Conservation (phyloP, 345 rosid species). For the Ailanthus altissimus region DNA sequence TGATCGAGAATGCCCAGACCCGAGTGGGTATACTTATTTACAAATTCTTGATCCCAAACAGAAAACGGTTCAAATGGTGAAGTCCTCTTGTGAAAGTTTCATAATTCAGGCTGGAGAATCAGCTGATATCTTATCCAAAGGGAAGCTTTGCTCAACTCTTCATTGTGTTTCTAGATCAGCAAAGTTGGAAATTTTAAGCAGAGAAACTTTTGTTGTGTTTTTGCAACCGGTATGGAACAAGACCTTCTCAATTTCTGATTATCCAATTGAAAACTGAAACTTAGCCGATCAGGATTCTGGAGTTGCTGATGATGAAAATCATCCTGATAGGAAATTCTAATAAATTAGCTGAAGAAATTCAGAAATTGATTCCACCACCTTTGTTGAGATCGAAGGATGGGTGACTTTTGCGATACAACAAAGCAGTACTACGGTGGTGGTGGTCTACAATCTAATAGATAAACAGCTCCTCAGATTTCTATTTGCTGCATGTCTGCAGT, state of each 20-base stretch:
- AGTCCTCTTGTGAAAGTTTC: slow-evolving; percentile 73
- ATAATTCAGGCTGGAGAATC: slow-evolving; percentile 88
- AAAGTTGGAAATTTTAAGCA: slow-evolving; percentile 54
- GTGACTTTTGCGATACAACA: slow-evolving; percentile 91
- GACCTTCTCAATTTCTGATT: slow-evolving; percentile 52
- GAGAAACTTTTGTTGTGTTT: slow-evolving; percentile 82
- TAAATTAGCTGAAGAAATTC: slow-evolving; percentile 35
- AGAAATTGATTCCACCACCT: slow-evolving; percentile 64
- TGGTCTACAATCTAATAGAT: slow-evolving; percentile 76
- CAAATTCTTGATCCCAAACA: slow-evolving; percentile 60
- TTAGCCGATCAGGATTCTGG: slow-evolving; percentile 23
- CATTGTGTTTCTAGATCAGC: slow-evolving; percentile 72
- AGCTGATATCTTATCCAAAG: slow-evolving; percentile 73
- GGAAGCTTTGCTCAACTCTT: slow-evolving; percentile 76
- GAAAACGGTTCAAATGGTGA: slow-evolving; percentile 56
- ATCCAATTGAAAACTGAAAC: slow-evolving; percentile 30
- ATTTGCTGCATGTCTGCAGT: not conserved
- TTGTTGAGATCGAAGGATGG: slow-evolving; percentile 73
- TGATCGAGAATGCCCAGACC: slow-evolving; percentile 44
- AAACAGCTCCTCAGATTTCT: slow-evolving; percentile 17
- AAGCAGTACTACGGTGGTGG: slow-evolving; percentile 82
- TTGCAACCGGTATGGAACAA: slow-evolving; percentile 86
- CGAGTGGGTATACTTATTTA: slow-evolving; percentile 51
- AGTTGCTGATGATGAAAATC: slow-evolving; percentile 21
- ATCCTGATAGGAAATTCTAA: slow-evolving; percentile 25